Percentiles rank a stretch among this genome's conserved stretches.
Conservation (phyloP, 768 basidiomycete species). For the Gloeopeniophorella convolvens region DNA sequence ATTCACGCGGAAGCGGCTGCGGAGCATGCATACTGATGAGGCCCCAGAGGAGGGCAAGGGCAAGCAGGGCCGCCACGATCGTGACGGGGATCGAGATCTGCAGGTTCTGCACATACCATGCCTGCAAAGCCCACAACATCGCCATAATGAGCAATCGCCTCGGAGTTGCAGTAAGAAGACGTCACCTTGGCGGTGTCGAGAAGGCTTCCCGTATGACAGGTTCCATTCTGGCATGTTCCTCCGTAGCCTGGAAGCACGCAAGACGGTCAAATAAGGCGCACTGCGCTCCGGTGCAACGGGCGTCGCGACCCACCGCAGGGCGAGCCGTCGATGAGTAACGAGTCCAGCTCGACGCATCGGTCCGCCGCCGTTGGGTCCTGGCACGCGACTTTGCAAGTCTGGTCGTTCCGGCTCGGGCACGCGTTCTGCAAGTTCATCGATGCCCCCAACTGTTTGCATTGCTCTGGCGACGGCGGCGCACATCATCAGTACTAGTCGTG, state of each 20-base stretch:
- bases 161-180: not conserved
- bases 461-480: constrained; percentile 35
- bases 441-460: constrained; percentile 70
- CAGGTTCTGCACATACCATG: constrained; percentile 72
- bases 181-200: constrained; percentile 56
- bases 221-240: constrained; percentile 57
- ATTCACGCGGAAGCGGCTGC: not conserved
- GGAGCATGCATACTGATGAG: constrained; percentile 37
- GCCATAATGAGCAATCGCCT: constrained; percentile 8
- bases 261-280: constrained; percentile 16
- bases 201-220: constrained; percentile 53
- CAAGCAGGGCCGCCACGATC: constrained; percentile 58
- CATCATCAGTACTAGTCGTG: constrained; percentile 9
- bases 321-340: constrained; percentile 72
- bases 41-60: constrained; percentile 49
- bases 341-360: constrained; percentile 64
- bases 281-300: too few species aligned
- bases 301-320: too few species aligned
- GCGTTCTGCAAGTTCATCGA: constrained; percentile 62
- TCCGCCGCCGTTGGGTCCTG: constrained; percentile 55
- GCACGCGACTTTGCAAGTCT: constrained; percentile 73
- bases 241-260: constrained; percentile 47
- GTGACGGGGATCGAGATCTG: constrained; percentile 78
- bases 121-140: constrained; percentile 30
- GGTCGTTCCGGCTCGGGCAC: constrained; percentile 59